phyloP scores from a whole-genome alignment of 148 eudicot genomes.

The Cornus suecica region DNA sequence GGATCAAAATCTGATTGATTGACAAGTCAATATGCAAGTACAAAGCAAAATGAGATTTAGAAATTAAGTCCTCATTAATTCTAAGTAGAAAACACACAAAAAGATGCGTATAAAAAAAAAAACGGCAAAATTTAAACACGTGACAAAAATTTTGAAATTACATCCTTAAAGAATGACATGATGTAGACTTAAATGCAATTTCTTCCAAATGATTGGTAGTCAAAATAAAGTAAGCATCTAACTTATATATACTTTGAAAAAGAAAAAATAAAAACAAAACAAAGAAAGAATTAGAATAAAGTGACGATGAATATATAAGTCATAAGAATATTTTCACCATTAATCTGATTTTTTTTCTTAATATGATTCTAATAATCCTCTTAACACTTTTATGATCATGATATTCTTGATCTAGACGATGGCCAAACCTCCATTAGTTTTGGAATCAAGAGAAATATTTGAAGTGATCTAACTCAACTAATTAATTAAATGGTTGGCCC shows the following conservation, averaged over 20 bases:
- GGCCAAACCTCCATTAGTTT: not conserved
- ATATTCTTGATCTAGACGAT: not conserved
- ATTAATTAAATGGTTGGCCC: not conserved
- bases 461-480: not conserved
- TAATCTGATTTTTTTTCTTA: not conserved
- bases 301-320: not conserved
- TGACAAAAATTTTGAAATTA: not conserved
- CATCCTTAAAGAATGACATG: not conserved
- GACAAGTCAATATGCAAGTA: no score
- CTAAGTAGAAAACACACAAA: no score
- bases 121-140: no score
- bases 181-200: not conserved
- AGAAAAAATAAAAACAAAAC: not conserved
- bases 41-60: no score
- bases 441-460: conserved; percentile 1
- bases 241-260: not conserved
- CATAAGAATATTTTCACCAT: not conserved
- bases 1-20: no score
- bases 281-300: not conserved
- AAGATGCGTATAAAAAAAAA: no score
- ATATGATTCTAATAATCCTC: not conserved
- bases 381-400: not conserved
- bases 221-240: conserved; percentile 2
- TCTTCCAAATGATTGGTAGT: conserved; percentile 4
- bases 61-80: no score